Evolutionary conservation across 2,329 filamentous ascomycete species (phyloP).

Genomic region (Fusarium verrucosum): DNA sequence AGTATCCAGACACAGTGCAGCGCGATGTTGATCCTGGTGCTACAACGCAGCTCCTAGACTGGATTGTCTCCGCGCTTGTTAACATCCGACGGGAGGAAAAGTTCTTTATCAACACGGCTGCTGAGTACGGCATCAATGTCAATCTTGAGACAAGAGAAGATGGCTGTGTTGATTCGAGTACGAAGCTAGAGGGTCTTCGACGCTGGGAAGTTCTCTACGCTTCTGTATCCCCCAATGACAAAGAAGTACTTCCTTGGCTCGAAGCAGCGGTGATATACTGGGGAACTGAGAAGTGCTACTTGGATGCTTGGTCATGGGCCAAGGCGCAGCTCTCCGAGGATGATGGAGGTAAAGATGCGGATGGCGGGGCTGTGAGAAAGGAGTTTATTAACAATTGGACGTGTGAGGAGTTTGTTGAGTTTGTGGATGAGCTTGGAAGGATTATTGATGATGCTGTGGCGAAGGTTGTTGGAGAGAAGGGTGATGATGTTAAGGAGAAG

Average conservation of each 20-base stretch:
- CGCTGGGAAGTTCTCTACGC: slow-evolving; percentile 61
- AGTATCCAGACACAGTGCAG: slow-evolving; percentile 55
- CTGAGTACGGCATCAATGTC: slow-evolving; percentile 66
- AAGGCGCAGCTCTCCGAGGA: slow-evolving; percentile 48
- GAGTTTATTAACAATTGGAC: slow-evolving; percentile 77
- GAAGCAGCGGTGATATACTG: slow-evolving; percentile 79
- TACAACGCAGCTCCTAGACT: slow-evolving; percentile 67
- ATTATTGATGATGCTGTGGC: slow-evolving; percentile 65
- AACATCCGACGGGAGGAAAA: slow-evolving; percentile 73
- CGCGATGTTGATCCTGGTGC: slow-evolving; percentile 41
- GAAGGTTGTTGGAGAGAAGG: slow-evolving; percentile 49
- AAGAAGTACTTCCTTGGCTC: slow-evolving; percentile 58
- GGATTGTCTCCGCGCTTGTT: slow-evolving; percentile 70
- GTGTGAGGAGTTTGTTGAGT: slow-evolving; percentile 65
- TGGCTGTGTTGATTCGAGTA: slow-evolving; percentile 41
- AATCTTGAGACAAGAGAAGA: slow-evolving; percentile 43
- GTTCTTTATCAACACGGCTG: slow-evolving; percentile 73
- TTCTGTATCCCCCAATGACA: slow-evolving; percentile 59
- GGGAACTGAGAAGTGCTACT: slow-evolving; percentile 75
- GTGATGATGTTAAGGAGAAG: slow-evolving; percentile 44
- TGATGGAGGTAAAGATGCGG: slow-evolving; percentile 57
- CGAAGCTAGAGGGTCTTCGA: slow-evolving; percentile 53
- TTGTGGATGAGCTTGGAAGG: slow-evolving; percentile 64
- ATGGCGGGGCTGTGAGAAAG: slow-evolving; percentile 70
- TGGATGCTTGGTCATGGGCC: slow-evolving; percentile 67